These are phyloP conservation scores for Boechera retrofracta DNA, from an alignment of 345 rosid genomes.

Conservation along the genomic window DNA sequence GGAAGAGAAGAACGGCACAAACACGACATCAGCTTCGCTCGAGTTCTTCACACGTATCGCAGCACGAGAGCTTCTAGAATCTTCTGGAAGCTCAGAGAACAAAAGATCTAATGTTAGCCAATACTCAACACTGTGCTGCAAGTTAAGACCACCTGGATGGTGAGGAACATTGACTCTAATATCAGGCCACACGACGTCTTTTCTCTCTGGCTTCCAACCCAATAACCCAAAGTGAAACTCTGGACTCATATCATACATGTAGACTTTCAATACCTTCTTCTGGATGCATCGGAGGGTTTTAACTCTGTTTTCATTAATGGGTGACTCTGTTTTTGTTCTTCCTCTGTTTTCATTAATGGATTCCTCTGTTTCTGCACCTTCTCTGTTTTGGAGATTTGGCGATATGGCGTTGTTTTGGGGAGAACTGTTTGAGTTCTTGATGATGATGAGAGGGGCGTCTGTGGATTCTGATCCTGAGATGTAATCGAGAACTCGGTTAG, in stretches of 20 bases:
- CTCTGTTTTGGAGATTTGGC: constrained; percentile 42
- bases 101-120: constrained; percentile 94
- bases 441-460: constrained; percentile 40
- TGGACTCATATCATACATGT: constrained; percentile 86
- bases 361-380: constrained; percentile 19
- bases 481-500: constrained; percentile 48
- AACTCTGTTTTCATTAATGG: constrained; percentile 31
- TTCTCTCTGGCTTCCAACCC: constrained; percentile 66
- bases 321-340: constrained; percentile 12
- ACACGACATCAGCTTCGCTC: constrained; percentile 80
- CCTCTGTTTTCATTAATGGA: constrained; percentile 33
- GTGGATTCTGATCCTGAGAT: constrained; percentile 46
- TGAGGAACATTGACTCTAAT: constrained; percentile 56
- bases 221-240: constrained; percentile 89
- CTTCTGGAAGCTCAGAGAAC: constrained; percentile 63
- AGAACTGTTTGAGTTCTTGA: constrained; percentile 32
- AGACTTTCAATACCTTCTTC: constrained; percentile 61
- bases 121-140: constrained; percentile 95
- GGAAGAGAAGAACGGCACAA: constrained; percentile 92
- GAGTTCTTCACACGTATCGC: constrained; percentile 81
- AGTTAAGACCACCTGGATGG: constrained; percentile 91
- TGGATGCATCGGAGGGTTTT: not conserved
- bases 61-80: constrained; percentile 51
- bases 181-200: constrained; percentile 84
- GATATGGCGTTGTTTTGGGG: constrained; percentile 38